phyloP scores from a whole-genome alignment of 441 rosid genomes.

The Gossypium schwendimanii region DNA sequence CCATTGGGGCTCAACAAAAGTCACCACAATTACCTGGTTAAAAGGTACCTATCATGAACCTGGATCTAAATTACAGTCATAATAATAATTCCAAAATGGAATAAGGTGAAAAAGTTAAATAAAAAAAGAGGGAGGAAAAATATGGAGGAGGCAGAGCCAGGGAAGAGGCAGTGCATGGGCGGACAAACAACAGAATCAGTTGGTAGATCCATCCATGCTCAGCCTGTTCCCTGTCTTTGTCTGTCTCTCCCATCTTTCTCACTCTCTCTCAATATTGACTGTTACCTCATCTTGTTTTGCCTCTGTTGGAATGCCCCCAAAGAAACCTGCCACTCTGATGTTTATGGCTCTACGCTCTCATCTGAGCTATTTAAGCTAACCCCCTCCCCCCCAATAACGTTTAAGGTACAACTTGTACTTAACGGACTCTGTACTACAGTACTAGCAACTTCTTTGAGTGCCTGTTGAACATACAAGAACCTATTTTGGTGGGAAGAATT shows the following conservation, averaged over 20 bases:
- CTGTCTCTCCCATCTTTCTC: constrained; percentile 20
- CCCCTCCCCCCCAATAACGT: neutral
- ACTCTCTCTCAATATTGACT: constrained; percentile 2
- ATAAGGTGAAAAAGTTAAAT: neutral
- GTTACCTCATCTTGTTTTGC: constrained; percentile 1
- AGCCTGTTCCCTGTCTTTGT: constrained; percentile 72
- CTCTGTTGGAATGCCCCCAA: neutral
- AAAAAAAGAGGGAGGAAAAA: neutral
- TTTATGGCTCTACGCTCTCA: neutral
- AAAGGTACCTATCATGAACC: neutral
- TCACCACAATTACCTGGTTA: neutral
- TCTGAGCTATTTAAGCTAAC: constrained; percentile 16
- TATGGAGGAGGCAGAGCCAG: constrained; percentile 48
- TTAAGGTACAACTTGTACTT: constrained; percentile 18
- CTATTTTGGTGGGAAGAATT: neutral
- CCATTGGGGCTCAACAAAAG: neutral
- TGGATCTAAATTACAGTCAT: neutral
- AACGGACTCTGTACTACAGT: constrained; percentile 17
- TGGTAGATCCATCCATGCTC: constrained; percentile 72
- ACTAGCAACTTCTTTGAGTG: neutral
- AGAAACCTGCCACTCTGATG: neutral
- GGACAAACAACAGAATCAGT: constrained; percentile 50
- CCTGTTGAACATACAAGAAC: neutral
- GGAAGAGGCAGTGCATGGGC: constrained; percentile 98
- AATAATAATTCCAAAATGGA: neutral